Evolutionary conservation across 805 yeast species (phyloP).

Genomic region (Debaryomyces tyrocola): DNA sequence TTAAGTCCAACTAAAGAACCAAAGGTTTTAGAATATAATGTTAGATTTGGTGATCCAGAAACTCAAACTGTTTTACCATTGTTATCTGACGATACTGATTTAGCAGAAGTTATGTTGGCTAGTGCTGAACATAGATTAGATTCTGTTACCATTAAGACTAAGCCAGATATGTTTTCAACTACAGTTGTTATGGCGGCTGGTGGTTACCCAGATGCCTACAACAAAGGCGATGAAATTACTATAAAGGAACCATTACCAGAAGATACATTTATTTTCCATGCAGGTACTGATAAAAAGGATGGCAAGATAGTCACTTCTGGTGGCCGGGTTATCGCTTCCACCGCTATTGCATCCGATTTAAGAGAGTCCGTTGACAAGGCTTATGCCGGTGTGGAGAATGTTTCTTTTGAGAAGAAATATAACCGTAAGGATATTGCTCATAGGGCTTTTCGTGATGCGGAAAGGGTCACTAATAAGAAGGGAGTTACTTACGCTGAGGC

Average conservation of each 20-base stretch:
- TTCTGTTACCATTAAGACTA: conserved; percentile 61
- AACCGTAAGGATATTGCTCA: conserved; percentile 94
- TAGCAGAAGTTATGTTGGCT: conserved; percentile 89
- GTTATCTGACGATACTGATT: conserved; percentile 79
- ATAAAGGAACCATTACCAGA: conserved; percentile 48
- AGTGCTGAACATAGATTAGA: conserved; percentile 94
- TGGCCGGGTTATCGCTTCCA: conserved; percentile 95
- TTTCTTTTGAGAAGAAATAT: conserved; percentile 72
- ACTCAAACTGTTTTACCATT: conserved; percentile 95
- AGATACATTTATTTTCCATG: conserved; percentile 84
- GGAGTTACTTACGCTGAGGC: conserved; percentile 88
- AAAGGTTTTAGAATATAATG: conserved; percentile 93
- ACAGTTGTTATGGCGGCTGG: conserved; percentile 97
- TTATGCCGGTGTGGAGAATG: conserved; percentile 77
- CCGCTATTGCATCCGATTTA: conserved; percentile 77
- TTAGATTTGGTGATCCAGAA: conserved; percentile 98
- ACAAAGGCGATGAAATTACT: conserved; percentile 82
- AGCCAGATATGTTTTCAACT: conserved; percentile 64
- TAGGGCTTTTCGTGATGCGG: conserved; percentile 76
- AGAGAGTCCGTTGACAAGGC: conserved; percentile 84
- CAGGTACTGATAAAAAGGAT: conserved; percentile 73
- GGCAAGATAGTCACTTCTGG: conserved; percentile 81
- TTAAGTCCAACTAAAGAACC: conserved; percentile 80
- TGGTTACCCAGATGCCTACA: conserved; percentile 90
- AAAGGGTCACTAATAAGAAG: conserved; percentile 15